These are phyloP conservation scores for Xylaria polymorpha DNA, from an alignment of 2,329 filamentous ascomycete species.

Conservation along the genomic window DNA sequence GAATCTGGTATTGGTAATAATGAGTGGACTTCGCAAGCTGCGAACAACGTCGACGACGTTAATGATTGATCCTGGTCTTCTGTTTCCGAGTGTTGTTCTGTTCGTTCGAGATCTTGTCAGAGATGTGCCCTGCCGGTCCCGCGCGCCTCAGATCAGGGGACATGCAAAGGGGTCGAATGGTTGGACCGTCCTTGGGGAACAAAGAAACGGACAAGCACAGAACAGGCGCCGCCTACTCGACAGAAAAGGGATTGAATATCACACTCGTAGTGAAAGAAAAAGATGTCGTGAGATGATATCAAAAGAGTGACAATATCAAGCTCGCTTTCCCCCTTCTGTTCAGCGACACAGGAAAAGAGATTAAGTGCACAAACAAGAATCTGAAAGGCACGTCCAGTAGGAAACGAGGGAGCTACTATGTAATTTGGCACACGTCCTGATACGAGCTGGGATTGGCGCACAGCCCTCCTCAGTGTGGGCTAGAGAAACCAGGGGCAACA, in stretches of 20 bases:
- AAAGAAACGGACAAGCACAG: constrained; percentile 43
- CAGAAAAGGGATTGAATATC: background rate
- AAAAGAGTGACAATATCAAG: constrained; percentile 40
- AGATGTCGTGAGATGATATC: constrained; percentile 33
- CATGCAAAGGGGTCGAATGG: constrained; percentile 38
- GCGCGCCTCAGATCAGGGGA: constrained; percentile 41
- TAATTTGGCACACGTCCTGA: constrained; percentile 27
- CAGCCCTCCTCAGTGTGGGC: constrained; percentile 26
- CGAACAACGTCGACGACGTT: constrained; percentile 24
- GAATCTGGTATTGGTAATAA: constrained; percentile 36
- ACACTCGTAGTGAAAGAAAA: constrained; percentile 20
- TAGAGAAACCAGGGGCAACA: constrained; percentile 24
- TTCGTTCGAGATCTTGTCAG: constrained; percentile 42
- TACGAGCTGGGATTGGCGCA: constrained; percentile 34
- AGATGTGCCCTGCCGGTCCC: constrained; percentile 45
- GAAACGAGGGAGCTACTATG: constrained; percentile 30
- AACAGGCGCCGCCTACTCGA: constrained; percentile 1
- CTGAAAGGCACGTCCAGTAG: constrained; percentile 1
- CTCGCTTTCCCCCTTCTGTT: constrained; percentile 21
- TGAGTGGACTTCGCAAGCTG: constrained; percentile 39
- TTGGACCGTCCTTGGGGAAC: constrained; percentile 38
- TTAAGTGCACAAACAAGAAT: constrained; percentile 16
- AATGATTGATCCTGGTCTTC: constrained; percentile 40
- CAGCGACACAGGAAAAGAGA: constrained; percentile 23
- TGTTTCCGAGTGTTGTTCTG: constrained; percentile 37